A percentile compares a stretch with the other conserved stretches of the same genome.
Conservation (phyloP, 2,329 filamentous ascomycete genomes). For the Coniella vitis region DNA sequence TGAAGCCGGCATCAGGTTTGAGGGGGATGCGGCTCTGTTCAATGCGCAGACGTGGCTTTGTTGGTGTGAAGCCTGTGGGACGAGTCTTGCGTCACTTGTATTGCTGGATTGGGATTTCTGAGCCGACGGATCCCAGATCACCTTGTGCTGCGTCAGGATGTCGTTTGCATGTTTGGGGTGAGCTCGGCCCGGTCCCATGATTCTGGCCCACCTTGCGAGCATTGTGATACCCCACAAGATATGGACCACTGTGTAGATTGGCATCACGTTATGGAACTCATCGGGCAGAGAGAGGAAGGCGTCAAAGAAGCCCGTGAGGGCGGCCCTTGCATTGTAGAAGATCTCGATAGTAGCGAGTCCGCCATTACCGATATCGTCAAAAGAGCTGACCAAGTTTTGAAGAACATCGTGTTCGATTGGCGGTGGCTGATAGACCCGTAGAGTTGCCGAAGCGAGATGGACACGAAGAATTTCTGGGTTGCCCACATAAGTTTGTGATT, state of each 20-base stretch:
- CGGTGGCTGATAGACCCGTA: slow-evolving; percentile 43
- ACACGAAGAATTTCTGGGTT: slow-evolving; percentile 31
- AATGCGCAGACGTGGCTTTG: not conserved
- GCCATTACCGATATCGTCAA: slow-evolving; percentile 24
- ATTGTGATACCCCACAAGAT: slow-evolving; percentile 44
- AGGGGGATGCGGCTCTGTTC: no score
- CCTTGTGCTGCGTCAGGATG: slow-evolving; percentile 11
- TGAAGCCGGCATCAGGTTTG: no score
- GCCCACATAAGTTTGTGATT: not conserved
- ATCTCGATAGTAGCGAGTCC: slow-evolving; percentile 39
- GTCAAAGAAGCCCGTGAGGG: slow-evolving; percentile 43
- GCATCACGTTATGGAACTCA: slow-evolving; percentile 36
- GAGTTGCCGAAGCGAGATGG: slow-evolving; percentile 32
- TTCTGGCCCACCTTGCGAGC: slow-evolving; percentile 44
- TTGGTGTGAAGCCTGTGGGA: slow-evolving; percentile 1
- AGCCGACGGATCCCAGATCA: slow-evolving; percentile 13
- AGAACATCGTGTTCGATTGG: slow-evolving; percentile 34
- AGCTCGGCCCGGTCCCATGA: slow-evolving; percentile 31
- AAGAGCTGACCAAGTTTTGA: slow-evolving; percentile 35
- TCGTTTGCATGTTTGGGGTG: not conserved
- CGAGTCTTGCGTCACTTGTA: not conserved
- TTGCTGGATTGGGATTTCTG: not conserved
- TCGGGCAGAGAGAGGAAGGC: slow-evolving; percentile 39
- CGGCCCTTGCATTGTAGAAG: slow-evolving; percentile 41
- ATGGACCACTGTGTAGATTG: slow-evolving; percentile 38